phyloP scores from a whole-genome alignment of 306 rosid genomes.

The Hippophae rhamnoides region DNA sequence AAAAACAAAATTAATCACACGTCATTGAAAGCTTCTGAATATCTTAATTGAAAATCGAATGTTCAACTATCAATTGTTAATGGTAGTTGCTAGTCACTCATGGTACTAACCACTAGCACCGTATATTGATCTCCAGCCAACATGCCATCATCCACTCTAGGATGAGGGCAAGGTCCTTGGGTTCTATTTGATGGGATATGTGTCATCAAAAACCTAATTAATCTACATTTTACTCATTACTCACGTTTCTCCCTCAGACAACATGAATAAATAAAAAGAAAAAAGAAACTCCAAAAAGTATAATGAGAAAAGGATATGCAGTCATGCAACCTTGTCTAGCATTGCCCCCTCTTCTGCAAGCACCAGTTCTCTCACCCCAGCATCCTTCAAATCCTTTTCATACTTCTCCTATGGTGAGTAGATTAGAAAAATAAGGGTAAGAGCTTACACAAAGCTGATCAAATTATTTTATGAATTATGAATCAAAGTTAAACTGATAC shows the following conservation, averaged over 20 bases:
- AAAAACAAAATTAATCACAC: background rate
- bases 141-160: no score
- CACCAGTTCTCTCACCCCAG: slow-evolving; percentile 78
- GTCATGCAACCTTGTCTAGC: slow-evolving; percentile 59
- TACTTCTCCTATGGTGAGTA: slow-evolving; percentile 48
- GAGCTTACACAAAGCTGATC: slow-evolving; percentile 7
- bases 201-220: no score
- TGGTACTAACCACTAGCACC: no score
- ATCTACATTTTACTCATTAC: no score
- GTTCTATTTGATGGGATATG: no score
- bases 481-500: slow-evolving; percentile 25
- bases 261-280: no score
- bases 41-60: background rate
- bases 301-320: slow-evolving; percentile 2
- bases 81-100: no score
- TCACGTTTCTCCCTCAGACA: no score
- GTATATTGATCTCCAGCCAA: no score
- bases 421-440: slow-evolving; percentile 12
- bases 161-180: no score
- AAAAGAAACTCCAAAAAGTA: no score
- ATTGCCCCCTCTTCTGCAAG: slow-evolving; percentile 89
- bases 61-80: background rate
- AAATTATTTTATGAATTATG: slow-evolving; percentile 9
- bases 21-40: background rate
- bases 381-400: slow-evolving; percentile 82